Evolutionary conservation across 192 early-diverging fungal genomes (phyloP).

Genomic region (Spinellus fusiger): DNA sequence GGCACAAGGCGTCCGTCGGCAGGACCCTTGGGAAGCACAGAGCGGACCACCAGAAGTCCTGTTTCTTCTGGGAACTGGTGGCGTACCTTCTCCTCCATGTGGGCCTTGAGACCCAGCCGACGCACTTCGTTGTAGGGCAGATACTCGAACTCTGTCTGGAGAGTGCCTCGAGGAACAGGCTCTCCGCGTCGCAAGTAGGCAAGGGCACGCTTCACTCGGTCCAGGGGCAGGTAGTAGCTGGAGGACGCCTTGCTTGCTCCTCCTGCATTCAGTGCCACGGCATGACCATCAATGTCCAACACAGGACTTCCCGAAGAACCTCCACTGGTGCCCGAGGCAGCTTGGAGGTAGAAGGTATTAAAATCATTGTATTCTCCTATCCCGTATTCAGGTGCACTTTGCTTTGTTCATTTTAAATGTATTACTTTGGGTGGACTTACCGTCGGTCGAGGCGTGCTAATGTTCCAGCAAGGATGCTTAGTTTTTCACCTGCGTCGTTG

Average conservation of each 20-base stretch:
- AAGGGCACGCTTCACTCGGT: slow-evolving; percentile 64
- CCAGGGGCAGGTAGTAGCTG: slow-evolving; percentile 71
- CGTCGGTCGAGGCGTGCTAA: slow-evolving; percentile 67
- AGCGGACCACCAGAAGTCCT: slow-evolving; percentile 63
- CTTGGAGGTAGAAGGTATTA: slow-evolving; percentile 80
- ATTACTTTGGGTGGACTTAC: slow-evolving; percentile 6
- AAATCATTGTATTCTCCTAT: slow-evolving; percentile 68
- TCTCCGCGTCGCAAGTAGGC: slow-evolving; percentile 47
- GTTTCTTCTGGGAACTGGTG: slow-evolving; percentile 54
- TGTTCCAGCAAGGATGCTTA: slow-evolving; percentile 69
- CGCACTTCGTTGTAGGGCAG: slow-evolving; percentile 66
- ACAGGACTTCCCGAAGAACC: slow-evolving; percentile 78
- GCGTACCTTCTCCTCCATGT: slow-evolving; percentile 60
- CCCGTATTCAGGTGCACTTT: slow-evolving; percentile 63
- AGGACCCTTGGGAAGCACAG: slow-evolving; percentile 64
- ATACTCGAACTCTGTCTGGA: slow-evolving; percentile 70
- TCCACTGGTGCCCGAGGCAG: slow-evolving; percentile 67
- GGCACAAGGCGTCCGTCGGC: slow-evolving; percentile 53
- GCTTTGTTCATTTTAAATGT: not conserved
- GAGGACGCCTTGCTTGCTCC: slow-evolving; percentile 64
- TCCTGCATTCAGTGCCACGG: slow-evolving; percentile 72
- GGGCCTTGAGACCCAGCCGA: slow-evolving; percentile 60
- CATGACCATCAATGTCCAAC: slow-evolving; percentile 68
- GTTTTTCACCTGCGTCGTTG: slow-evolving; percentile 76
- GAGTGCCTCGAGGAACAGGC: slow-evolving; percentile 63